phyloP scores from a whole-genome alignment of 2,329 filamentous ascomycete genomes.

The Thelonectria discophora region DNA sequence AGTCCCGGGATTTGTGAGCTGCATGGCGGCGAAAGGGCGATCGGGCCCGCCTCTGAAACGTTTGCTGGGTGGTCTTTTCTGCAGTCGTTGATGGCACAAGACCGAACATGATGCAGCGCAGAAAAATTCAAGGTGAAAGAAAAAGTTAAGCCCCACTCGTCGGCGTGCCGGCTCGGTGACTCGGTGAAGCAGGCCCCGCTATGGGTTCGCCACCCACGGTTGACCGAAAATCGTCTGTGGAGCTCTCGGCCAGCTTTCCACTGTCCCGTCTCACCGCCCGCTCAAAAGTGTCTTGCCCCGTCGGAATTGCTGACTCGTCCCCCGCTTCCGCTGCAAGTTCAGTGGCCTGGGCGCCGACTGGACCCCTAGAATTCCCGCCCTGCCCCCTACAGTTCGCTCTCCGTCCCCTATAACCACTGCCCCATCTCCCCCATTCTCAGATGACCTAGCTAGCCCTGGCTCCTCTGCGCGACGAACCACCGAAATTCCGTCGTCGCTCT shows the following conservation, averaged over 20 bases:
- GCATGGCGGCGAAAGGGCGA: slow-evolving; percentile 62
- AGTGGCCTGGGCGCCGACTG: slow-evolving; percentile 7
- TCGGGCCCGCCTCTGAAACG: slow-evolving; percentile 27
- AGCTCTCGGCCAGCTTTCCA: slow-evolving; percentile 3
- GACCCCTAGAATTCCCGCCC: slow-evolving; percentile 16
- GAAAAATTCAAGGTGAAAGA: slow-evolving; percentile 46
- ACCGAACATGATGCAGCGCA: slow-evolving; percentile 15
- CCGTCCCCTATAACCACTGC: slow-evolving; percentile 12
- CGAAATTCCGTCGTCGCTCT: slow-evolving; percentile 38
- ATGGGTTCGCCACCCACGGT: slow-evolving; percentile 20
- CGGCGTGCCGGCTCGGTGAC: slow-evolving; percentile 30
- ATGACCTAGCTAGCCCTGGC: slow-evolving; percentile 35
- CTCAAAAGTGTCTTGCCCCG: neutral
- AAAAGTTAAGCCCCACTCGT: slow-evolving; percentile 36
- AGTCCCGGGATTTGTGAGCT: slow-evolving; percentile 81
- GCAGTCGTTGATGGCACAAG: slow-evolving; percentile 21
- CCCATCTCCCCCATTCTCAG: slow-evolving; percentile 26
- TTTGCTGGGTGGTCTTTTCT: slow-evolving; percentile 31
- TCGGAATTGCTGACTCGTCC: slow-evolving; percentile 1
- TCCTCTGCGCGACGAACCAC: slow-evolving; percentile 38
- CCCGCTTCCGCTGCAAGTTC: slow-evolving; percentile 12
- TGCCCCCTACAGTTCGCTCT: slow-evolving; percentile 8
- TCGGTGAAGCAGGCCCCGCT: slow-evolving; percentile 30
- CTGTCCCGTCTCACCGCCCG: slow-evolving; percentile 14
- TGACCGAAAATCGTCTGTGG: slow-evolving; percentile 26